These are phyloP conservation scores for Penicillium silybi DNA, from an alignment of 495 filamentous ascomycete species.

Conservation along the genomic window DNA sequence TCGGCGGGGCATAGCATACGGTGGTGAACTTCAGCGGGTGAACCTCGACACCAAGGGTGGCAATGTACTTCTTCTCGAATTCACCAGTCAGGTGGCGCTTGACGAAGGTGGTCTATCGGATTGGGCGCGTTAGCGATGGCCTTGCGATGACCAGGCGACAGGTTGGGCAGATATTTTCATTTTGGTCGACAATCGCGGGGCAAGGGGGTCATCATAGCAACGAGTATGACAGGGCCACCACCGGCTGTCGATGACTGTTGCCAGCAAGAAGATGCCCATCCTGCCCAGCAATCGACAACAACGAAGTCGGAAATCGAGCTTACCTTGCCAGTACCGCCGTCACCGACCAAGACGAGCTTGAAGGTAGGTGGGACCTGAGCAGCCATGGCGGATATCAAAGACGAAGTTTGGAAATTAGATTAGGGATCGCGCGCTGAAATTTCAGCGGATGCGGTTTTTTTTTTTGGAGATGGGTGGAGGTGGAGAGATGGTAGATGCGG, in stretches of 20 bases:
- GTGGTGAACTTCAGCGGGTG: conserved; percentile 92
- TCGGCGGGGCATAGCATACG: conserved; percentile 69
- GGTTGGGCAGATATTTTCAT: conserved; percentile 28
- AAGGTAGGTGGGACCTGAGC: conserved; percentile 67
- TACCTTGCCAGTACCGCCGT: conserved; percentile 99
- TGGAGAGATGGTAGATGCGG: conserved; percentile 12
- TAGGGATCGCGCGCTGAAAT: conserved; percentile 1
- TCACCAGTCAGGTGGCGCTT: conserved; percentile 99
- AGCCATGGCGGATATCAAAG: conserved; percentile 53
- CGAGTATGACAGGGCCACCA: background rate
- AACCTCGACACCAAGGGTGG: conserved; percentile 98
- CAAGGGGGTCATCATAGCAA: conserved; percentile 13
- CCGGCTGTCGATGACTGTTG: conserved; percentile 2
- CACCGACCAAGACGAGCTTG: conserved; percentile 99
- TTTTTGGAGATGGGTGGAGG: background rate
- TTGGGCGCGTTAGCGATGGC: conserved; percentile 30
- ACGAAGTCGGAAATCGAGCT: conserved; percentile 20
- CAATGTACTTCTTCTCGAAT: conserved; percentile 99
- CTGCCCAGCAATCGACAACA: conserved; percentile 4
- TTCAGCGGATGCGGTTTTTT: conserved; percentile 2
- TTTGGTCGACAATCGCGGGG: conserved; percentile 31
- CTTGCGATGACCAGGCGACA: conserved; percentile 12
- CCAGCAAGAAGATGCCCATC: background rate
- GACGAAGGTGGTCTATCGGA: conserved; percentile 92
- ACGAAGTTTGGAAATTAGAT: background rate